These are phyloP conservation scores for Pseudoneurospora amorphoporcata DNA, from an alignment of 495 filamentous ascomycete species.

Conservation along the genomic window DNA sequence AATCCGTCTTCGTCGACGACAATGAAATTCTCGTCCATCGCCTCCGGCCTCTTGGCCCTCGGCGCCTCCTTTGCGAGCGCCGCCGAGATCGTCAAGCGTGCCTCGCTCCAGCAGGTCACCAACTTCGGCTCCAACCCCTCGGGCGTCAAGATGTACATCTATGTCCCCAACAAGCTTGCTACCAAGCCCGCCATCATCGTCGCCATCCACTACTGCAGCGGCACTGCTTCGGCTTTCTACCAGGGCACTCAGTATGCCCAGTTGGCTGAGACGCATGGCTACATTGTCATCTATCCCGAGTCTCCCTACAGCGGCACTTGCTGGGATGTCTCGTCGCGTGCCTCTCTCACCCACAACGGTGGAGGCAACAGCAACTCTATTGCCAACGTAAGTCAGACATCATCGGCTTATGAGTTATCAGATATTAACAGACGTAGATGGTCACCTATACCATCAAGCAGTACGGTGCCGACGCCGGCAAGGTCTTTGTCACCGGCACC, in stretches of 20 bases:
- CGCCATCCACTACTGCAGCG: slow-evolving; percentile 46
- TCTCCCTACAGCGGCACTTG: slow-evolving; percentile 39
- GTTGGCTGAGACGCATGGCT: slow-evolving; percentile 43
- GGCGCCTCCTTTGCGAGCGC: slow-evolving; percentile 8
- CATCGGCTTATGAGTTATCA: background rate
- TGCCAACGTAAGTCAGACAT: slow-evolving; percentile 22
- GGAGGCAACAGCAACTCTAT: slow-evolving; percentile 50
- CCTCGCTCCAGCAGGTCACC: slow-evolving; percentile 25
- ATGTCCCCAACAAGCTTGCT: slow-evolving; percentile 27
- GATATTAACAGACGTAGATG: slow-evolving; percentile 28
- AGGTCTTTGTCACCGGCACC: slow-evolving; percentile 42
- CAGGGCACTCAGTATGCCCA: slow-evolving; percentile 34
- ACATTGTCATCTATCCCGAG: slow-evolving; percentile 47
- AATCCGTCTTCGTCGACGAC: background rate
- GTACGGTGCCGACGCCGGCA: slow-evolving; percentile 38
- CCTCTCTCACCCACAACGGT: slow-evolving; percentile 45
- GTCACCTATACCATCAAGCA: slow-evolving; percentile 39
- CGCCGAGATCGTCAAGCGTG: slow-evolving; percentile 15
- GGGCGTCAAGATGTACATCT: slow-evolving; percentile 28
- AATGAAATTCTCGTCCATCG: slow-evolving; percentile 21
- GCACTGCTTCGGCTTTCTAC: slow-evolving; percentile 42
- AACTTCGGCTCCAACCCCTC: slow-evolving; percentile 32
- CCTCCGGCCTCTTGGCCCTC: slow-evolving; percentile 19
- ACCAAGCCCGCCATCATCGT: slow-evolving; percentile 36
- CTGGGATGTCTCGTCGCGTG: slow-evolving; percentile 50